These are phyloP conservation scores for Fusarium proliferatum DNA, from an alignment of 2,329 filamentous ascomycete species.

Conservation along the genomic window DNA sequence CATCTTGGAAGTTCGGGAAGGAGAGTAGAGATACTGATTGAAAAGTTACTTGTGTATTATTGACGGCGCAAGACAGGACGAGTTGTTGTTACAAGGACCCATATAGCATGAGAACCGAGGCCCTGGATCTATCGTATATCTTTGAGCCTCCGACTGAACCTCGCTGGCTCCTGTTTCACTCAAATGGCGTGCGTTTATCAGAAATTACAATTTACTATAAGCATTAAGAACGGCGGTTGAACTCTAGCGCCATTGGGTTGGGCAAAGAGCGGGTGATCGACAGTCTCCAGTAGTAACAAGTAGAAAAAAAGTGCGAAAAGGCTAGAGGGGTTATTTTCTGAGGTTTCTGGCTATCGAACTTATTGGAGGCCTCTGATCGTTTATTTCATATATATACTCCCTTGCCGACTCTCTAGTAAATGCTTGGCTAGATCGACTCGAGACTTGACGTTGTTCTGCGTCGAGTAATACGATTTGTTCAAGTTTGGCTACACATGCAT, in stretches of 20 bases:
- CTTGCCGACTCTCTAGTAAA: neutral
- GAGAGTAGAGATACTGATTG: constrained; percentile 36
- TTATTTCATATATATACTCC: neutral
- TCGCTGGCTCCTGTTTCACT: neutral
- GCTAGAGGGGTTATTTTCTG: neutral
- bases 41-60: constrained; percentile 11
- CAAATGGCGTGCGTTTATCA: neutral
- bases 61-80: constrained; percentile 14
- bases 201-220: neutral
- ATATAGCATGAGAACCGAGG: neutral
- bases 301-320: neutral
- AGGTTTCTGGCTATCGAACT: neutral
- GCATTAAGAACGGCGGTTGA: constrained; percentile 3
- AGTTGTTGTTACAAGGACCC: neutral
- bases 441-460: neutral
- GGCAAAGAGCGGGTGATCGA: constrained; percentile 20
- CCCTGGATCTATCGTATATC: neutral
- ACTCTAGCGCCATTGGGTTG: constrained; percentile 7
- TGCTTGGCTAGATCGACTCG: neutral
- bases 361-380: neutral
- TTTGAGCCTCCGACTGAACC: neutral
- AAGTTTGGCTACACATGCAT: neutral
- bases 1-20: constrained; percentile 52
- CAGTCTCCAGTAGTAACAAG: constrained; percentile 8
- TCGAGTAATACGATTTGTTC: neutral